These are phyloP conservation scores for Botrytis sinoallii DNA, from an alignment of 2,329 filamentous ascomycete genomes.

Conservation along the genomic window DNA sequence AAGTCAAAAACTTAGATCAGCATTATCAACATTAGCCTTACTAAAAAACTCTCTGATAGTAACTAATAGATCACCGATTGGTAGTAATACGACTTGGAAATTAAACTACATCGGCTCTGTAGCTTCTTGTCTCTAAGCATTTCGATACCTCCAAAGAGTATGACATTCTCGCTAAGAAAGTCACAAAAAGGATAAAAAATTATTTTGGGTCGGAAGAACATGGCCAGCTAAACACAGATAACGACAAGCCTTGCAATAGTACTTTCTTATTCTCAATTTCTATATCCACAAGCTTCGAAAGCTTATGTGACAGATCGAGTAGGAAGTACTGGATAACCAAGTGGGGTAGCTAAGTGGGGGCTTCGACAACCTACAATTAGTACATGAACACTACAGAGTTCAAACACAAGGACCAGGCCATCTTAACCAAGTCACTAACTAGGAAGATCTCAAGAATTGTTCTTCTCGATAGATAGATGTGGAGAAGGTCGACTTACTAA, in stretches of 20 bases:
- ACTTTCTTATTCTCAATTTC: too few species aligned
- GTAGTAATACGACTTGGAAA: accelerated
- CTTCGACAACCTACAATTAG: background rate
- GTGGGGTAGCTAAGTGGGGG: background rate
- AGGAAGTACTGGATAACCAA: background rate
- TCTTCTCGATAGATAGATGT: background rate
- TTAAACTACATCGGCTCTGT: background rate
- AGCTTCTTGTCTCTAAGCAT: background rate
- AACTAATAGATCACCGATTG: background rate
- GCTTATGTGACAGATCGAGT: background rate
- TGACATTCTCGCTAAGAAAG: background rate
- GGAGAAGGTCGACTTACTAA: background rate
- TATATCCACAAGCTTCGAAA: background rate
- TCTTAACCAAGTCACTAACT: background rate
- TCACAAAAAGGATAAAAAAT: background rate
- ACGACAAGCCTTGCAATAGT: too few species aligned
- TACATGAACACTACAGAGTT: background rate
- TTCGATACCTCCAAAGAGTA: background rate
- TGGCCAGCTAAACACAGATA: background rate
- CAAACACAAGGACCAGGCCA: background rate
- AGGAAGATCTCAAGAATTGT: background rate
- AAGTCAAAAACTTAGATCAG: background rate
- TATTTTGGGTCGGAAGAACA: background rate
- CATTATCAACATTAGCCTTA: background rate
- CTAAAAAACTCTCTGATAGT: background rate